Evolutionary conservation across 257 asterid species (phyloP), one percentile per base, ranked within the genome.

Genomic region (Penstemon davidsonii): DNA sequence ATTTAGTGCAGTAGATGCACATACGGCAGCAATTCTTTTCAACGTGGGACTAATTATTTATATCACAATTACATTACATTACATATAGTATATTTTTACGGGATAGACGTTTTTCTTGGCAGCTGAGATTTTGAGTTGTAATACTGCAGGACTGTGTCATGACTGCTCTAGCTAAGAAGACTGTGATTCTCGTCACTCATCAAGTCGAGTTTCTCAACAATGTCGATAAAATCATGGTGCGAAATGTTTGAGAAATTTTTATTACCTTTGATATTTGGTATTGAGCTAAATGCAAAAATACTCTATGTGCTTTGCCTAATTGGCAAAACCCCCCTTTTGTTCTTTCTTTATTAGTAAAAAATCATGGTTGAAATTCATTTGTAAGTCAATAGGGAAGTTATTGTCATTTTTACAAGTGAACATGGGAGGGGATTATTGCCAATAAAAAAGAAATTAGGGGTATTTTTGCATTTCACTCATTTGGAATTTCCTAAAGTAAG

Each of bases 1-100:
- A 65, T 91, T 91, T 72, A 86, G 97, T 71, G 97, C 96, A 7
- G 92, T 91, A 6, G 97, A 90, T 83, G 97, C 97, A 67, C 95
- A 87, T 45, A 87, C 97, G 58, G 89, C 96, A 19, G 77, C 86
- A 58, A 44, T 76, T 19, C 95, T 89, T 73, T 89, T 87, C 70
- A 78, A 87, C 53, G 96, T 89, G 75, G 68, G 86, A 39, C 55
- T 55, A 70, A 46, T 25, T 25, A 25, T 25, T 25, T 25, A 25
- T 25, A 25, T 25, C 33, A 25, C 33, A 25, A 25, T 25, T 1
- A 25, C 33, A 25, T 25, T 25, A 33, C 7, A 63, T 51, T 46
- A 19, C 38, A n/a, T 36, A 12, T 62, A 15, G 18, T 15, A 3
- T 58, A 5, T n/a, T 5, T 8, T 13, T 25, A 37, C 19, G n/a